A percentile compares a stretch with the other conserved stretches of the same genome.
phyloP scores from a whole-genome alignment of 2,329 filamentous ascomycete species.

The Ophiostoma ips region DNA sequence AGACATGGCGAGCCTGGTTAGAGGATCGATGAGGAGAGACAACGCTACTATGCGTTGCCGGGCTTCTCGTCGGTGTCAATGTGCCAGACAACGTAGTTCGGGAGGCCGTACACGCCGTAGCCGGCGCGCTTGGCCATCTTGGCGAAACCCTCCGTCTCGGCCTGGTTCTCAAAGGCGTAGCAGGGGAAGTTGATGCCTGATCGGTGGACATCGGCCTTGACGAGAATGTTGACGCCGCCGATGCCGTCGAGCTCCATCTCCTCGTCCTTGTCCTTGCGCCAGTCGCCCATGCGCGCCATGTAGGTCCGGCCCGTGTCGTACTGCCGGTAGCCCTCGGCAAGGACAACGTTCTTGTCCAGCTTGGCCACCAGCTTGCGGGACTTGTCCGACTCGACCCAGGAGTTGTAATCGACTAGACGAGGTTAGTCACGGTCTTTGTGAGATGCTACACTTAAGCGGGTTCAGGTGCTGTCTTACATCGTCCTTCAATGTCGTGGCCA shows the following conservation, averaged over 20 bases:
- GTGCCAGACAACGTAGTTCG: conserved; percentile 98
- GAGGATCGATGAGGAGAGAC: not conserved
- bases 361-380: conserved; percentile 58
- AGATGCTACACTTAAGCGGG: no score
- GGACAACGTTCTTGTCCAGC: conserved; percentile 65
- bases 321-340: conserved; percentile 92
- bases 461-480: conserved; percentile 49
- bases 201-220: conserved; percentile 95
- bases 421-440: conserved; percentile 14
- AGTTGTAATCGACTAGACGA: conserved; percentile 82
- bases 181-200: conserved; percentile 95
- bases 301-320: conserved; percentile 82
- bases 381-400: conserved; percentile 89
- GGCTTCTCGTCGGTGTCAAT: conserved; percentile 92
- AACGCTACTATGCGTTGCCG: conserved; percentile 46
- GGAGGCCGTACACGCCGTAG: conserved; percentile 80
- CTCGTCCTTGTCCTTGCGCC: conserved; percentile 80
- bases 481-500: conserved; percentile 76
- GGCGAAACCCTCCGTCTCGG: conserved; percentile 95
- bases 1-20: no score
- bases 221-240: conserved; percentile 91
- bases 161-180: conserved; percentile 97
- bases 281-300: conserved; percentile 85
- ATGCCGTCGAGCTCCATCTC: conserved; percentile 91
- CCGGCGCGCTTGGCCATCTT: conserved; percentile 97